phyloP scores from a whole-genome alignment of 164 flowering plant genomes.

The Vitis rupestris region DNA sequence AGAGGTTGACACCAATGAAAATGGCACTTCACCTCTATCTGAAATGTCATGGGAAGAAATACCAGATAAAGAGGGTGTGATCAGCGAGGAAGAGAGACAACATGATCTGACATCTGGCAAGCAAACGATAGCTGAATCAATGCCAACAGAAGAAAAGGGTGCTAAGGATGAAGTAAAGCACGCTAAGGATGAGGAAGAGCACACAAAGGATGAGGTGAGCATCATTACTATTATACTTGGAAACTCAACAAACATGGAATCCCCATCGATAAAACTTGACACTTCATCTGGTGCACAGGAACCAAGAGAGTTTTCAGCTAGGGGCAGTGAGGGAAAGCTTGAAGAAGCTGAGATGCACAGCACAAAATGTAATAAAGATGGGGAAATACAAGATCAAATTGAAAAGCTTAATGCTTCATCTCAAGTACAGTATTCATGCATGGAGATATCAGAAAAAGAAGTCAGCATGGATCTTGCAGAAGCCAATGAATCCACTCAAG shows the following conservation, averaged over 20 bases:
- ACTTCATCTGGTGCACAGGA: constrained; percentile 18
- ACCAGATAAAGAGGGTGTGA: constrained; percentile 7
- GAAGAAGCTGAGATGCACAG: constrained; percentile 16
- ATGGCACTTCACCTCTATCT: constrained; percentile 1
- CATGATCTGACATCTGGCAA: constrained; percentile 2
- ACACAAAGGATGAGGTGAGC: constrained; percentile 17
- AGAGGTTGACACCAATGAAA: constrained; percentile 1
- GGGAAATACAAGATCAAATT: constrained; percentile 5
- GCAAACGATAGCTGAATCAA: constrained; percentile 12
- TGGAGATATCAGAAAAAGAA: constrained; percentile 14
- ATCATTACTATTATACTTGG: not conserved
- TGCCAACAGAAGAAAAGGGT: constrained; percentile 11
- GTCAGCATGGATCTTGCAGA: constrained; percentile 4
- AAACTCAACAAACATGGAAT: constrained; percentile 2
- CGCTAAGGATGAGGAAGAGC: constrained; percentile 14
- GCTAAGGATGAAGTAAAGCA: constrained; percentile 17
- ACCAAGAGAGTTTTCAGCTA: constrained; percentile 9
- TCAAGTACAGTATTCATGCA: constrained; percentile 10
- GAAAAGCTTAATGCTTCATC: constrained; percentile 4
- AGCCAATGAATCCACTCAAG: constrained; percentile 13
- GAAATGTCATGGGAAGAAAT: constrained; percentile 13
- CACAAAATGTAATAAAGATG: constrained; percentile 3
- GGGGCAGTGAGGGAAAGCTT: constrained; percentile 6
- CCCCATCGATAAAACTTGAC: constrained; percentile 3
- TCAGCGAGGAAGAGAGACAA: constrained; percentile 10